phyloP scores from a whole-genome alignment of 2,329 filamentous ascomycete species.

The Ramularia endophylla region DNA sequence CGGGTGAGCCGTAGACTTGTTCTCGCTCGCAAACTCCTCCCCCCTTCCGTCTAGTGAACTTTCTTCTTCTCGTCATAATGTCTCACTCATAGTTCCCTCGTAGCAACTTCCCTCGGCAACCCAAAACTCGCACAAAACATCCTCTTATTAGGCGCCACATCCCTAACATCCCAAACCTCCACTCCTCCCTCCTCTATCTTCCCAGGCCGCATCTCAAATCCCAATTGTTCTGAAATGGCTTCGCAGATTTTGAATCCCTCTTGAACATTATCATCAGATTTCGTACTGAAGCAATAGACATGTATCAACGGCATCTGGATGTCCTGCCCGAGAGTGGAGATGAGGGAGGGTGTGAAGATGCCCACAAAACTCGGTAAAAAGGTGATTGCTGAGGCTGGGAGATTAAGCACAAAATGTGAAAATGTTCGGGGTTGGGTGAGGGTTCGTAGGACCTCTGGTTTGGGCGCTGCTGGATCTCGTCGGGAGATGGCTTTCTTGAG shows the following conservation, averaged over 20 bases:
- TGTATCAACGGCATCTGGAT: conserved; percentile 71
- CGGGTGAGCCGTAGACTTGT: too few species aligned
- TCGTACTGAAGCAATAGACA: conserved; percentile 88
- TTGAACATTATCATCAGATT: conserved; percentile 67
- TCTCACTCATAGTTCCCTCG: too few species aligned
- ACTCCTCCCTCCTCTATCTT: conserved; percentile 46
- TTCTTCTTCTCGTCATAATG: too few species aligned
- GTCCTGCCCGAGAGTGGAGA: conserved; percentile 17
- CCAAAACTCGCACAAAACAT: conserved; percentile 97
- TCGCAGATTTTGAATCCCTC: conserved; percentile 56
- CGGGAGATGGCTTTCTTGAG: conserved; percentile 30
- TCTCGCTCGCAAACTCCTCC: too few species aligned
- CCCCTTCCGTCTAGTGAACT: too few species aligned
- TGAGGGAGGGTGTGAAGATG: conserved; percentile 53
- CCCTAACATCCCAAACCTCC: conserved; percentile 61
- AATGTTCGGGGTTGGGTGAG: conserved; percentile 63
- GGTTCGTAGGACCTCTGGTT: conserved; percentile 33
- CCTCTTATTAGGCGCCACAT: conserved; percentile 87
- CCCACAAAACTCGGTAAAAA: conserved; percentile 76
- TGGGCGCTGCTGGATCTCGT: conserved; percentile 20
- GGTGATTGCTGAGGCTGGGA: conserved; percentile 80
- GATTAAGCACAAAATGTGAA: conserved; percentile 96
- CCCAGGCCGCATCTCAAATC: conserved; percentile 53
- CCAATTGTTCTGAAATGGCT: conserved; percentile 58
- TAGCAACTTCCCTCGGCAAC: conserved; percentile 72